Evolutionary conservation across 2,329 filamentous ascomycete species (phyloP).

Genomic region (Phialophora verrucosa): DNA sequence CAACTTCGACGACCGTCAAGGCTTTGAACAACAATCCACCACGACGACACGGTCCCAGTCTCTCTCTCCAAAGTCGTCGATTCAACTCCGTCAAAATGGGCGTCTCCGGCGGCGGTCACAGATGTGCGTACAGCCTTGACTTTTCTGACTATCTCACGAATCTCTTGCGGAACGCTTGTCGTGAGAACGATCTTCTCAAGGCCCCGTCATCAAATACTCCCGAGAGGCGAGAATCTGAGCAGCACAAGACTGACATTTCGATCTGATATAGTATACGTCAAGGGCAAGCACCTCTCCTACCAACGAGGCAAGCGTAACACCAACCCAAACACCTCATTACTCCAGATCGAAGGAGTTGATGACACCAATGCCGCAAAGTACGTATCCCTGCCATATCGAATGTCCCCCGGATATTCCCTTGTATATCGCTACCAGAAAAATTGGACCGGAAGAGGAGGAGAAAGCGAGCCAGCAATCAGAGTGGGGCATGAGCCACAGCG

Average conservation of each 20-base stretch:
- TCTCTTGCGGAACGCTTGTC: background rate
- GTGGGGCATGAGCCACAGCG: background rate
- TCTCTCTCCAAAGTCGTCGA: constrained; percentile 18
- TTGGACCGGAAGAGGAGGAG: background rate
- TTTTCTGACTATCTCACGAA: background rate
- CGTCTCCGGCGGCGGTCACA: constrained; percentile 81
- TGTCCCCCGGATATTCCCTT: background rate
- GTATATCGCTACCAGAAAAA: background rate
- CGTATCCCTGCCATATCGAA: constrained; percentile 40
- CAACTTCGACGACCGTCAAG: constrained; percentile 35
- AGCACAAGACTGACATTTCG: constrained; percentile 39
- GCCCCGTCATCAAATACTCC: background rate
- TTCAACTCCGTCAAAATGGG: constrained; percentile 70
- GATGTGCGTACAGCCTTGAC: constrained; percentile 64
- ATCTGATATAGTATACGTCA: constrained; percentile 74
- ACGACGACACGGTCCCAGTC: constrained; percentile 48
- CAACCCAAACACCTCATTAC: constrained; percentile 86
- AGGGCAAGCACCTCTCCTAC: constrained; percentile 98
- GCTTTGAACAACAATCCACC: constrained; percentile 50
- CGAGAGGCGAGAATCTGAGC: background rate
- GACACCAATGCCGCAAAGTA: constrained; percentile 86
- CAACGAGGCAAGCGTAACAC: constrained; percentile 92
- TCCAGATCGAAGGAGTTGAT: constrained; percentile 99
- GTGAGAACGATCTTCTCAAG: background rate
- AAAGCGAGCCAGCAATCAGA: background rate